Evolutionary conservation across 768 basidiomycete genomes (phyloP).

Genomic region (Phanerochaete carnosa): DNA sequence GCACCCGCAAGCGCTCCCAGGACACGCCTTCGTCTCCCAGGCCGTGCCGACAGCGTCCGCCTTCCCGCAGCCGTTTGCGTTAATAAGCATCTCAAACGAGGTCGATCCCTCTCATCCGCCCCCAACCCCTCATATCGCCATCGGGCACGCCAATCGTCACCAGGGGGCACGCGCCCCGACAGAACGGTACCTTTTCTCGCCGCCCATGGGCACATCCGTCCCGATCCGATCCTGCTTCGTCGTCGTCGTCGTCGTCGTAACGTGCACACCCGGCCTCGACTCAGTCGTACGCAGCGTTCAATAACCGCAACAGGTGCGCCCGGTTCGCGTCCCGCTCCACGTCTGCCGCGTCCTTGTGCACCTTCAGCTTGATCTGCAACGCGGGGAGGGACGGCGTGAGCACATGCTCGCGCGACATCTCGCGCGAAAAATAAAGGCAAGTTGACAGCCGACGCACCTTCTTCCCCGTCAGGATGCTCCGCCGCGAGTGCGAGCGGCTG

Average conservation of each 20-base stretch:
- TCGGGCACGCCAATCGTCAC: background rate
- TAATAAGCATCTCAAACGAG: background rate
- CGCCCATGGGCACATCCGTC: no score
- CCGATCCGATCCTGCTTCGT: no score
- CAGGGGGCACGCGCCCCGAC: background rate
- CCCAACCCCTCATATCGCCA: background rate
- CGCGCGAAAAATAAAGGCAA: background rate
- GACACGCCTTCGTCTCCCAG: background rate
- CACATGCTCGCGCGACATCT: background rate
- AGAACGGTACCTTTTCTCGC: background rate
- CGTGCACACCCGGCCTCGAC: no score
- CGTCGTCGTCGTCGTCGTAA: no score
- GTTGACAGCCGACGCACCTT: constrained; percentile 36
- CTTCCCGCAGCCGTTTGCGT: background rate
- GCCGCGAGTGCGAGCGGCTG: no score
- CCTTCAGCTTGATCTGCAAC: constrained; percentile 57
- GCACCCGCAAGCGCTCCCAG: background rate
- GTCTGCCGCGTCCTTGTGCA: constrained; percentile 56
- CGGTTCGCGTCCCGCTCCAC: constrained; percentile 56
- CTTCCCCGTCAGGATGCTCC: constrained; percentile 60
- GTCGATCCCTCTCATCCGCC: background rate
- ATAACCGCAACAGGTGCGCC: constrained; percentile 47
- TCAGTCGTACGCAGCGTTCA: constrained; percentile 50
- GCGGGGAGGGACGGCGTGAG: background rate
- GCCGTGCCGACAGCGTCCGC: background rate